Percentiles rank a stretch among this genome's conserved stretches.
These are phyloP conservation scores for Blepharisma japonicum DNA, from an alignment of 73 alveolate genomes.

Conservation along the genomic window DNA sequence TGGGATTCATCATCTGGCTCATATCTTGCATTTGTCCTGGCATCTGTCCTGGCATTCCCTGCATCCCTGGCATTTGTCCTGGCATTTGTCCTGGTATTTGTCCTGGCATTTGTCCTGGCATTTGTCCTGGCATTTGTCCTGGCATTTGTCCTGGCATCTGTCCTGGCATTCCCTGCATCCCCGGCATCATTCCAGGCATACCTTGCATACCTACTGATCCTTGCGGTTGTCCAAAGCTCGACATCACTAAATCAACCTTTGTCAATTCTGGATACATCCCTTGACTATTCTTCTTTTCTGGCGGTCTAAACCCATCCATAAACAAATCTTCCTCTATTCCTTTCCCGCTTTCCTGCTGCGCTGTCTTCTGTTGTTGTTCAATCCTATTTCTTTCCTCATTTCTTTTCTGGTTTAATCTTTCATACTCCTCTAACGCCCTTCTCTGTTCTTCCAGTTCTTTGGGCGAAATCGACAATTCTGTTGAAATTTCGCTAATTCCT, in stretches of 20 bases:
- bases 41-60: too few species aligned
- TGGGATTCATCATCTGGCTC: neutral
- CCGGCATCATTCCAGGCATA: neutral
- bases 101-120: too few species aligned
- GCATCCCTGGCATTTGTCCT: too few species aligned
- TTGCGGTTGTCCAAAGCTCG: neutral
- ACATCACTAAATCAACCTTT: neutral
- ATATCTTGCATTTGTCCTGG: too few species aligned
- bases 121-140: neutral
- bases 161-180: neutral
- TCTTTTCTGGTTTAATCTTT: conserved; percentile 3
- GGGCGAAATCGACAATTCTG: neutral
- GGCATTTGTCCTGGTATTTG: too few species aligned
- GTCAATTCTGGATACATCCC: neutral
- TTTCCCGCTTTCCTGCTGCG: too few species aligned
- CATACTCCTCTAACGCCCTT: neutral
- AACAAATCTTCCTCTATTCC: too few species aligned
- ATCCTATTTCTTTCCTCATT: conserved; percentile 14
- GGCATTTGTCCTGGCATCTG: neutral
- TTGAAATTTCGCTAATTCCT: neutral
- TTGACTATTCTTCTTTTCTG: too few species aligned
- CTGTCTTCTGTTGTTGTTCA: too few species aligned
- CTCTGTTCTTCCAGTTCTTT: conserved; percentile 24
- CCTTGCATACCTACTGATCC: neutral
- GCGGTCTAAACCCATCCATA: too few species aligned